Evolutionary conservation across 768 basidiomycete genomes (phyloP), one percentile per base, ranked within the genome.

Genomic region (Pleurotus giganteus): DNA sequence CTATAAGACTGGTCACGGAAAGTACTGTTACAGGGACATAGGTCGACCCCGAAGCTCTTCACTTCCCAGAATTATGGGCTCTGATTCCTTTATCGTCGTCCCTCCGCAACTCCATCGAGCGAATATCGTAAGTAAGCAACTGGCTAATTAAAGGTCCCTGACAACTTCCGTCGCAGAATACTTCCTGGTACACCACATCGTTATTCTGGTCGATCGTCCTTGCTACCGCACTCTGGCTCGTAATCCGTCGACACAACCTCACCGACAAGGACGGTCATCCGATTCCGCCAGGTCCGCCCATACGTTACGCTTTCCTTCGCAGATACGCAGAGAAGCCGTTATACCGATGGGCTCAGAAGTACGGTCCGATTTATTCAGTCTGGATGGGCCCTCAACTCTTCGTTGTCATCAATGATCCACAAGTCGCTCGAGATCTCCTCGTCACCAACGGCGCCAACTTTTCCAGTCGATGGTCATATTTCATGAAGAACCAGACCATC

Each of bases 361-460:
- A 54, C 49, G 64, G 64, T 6, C 45, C 58, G n/a, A 45, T 67
- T 2, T 66, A 54, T 54, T 63, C 63, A 27, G 57, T 67, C n/a
- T 63, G 58, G 57, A 60, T 67, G 61, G 66, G 66, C 13, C 47
- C 61, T 41, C 64, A 65, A 46, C 63, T 67, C 31, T 55, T 66
- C 29, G 61, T 67, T 45, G 60, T 67, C 17, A 54, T 67, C n/a
- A 63, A 61, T 23, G 62, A 66, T 50, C 58, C 66, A 19, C 41
- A 37, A 9, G 60, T 65, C 21, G 66, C 62, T 4, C 57, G 60
- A 4, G 66, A 67, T 43, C 54, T 67, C 4, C 59, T 66, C 1
- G 63, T 66, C 8, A 62, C 60, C 17, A 59, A 65, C 44, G 66
- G 66, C 27, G 58, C 61, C 15, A 58, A 60, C 6, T 67, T 67